phyloP scores from a whole-genome alignment of 2,329 filamentous ascomycete genomes.

The Fusarium mexicanum region DNA sequence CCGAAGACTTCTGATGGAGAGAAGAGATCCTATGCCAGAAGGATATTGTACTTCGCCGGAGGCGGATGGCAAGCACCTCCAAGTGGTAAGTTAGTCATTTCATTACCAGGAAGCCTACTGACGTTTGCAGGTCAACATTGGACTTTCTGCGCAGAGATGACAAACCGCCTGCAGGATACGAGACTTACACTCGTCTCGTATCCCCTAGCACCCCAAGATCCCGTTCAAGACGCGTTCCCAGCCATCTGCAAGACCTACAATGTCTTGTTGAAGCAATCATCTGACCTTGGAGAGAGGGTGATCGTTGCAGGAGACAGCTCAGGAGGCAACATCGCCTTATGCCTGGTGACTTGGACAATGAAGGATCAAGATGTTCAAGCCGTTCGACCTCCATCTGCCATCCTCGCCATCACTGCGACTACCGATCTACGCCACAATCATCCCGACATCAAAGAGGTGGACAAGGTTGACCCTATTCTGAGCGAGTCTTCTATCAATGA shows the following conservation, averaged over 20 bases:
- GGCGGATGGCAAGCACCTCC: slow-evolving; percentile 66
- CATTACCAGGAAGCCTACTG: fast-evolving
- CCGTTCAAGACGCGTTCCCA: slow-evolving; percentile 59
- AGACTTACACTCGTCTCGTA: slow-evolving; percentile 60
- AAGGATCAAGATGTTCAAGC: slow-evolving; percentile 37
- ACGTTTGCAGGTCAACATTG: slow-evolving; percentile 52
- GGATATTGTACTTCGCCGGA: slow-evolving; percentile 64
- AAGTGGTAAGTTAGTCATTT: slow-evolving; percentile 41
- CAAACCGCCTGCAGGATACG: slow-evolving; percentile 51
- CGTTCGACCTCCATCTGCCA: slow-evolving; percentile 47
- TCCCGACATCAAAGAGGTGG: slow-evolving; percentile 22
- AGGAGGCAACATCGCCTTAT: slow-evolving; percentile 62
- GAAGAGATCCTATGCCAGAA: background rate
- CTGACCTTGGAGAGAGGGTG: slow-evolving; percentile 51
- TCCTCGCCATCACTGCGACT: slow-evolving; percentile 56
- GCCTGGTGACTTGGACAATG: slow-evolving; percentile 47
- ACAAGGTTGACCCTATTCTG: slow-evolving; percentile 40
- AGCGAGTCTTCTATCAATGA: slow-evolving; percentile 30
- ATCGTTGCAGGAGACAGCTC: slow-evolving; percentile 65
- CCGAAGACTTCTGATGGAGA: slow-evolving; percentile 26
- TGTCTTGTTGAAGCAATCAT: slow-evolving; percentile 51
- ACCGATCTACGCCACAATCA: slow-evolving; percentile 47
- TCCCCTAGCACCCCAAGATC: slow-evolving; percentile 63
- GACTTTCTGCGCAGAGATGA: slow-evolving; percentile 58
- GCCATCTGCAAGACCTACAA: slow-evolving; percentile 57